phyloP scores from a whole-genome alignment of 331 rosid genomes.

The Pyracantha coccinea region DNA sequence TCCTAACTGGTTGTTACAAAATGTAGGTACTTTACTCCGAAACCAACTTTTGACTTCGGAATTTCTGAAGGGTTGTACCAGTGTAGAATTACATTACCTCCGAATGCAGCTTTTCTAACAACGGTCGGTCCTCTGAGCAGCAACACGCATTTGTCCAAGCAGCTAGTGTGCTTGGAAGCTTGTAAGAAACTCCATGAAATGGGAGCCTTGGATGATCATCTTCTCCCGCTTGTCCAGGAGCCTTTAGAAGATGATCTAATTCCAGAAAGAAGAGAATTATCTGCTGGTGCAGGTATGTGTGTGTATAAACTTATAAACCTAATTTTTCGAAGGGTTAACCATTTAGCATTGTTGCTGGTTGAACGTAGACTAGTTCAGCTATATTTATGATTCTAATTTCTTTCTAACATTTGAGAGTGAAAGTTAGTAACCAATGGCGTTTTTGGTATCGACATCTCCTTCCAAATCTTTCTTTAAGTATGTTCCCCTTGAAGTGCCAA shows the following conservation, averaged over 20 bases:
- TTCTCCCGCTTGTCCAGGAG: conserved; percentile 48
- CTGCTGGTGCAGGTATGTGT: conserved; percentile 61
- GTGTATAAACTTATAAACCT: background rate
- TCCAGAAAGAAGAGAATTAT: conserved; percentile 34
- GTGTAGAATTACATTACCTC: conserved; percentile 60
- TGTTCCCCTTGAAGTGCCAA: too few species aligned
- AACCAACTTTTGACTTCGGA: conserved; percentile 39
- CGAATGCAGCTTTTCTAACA: conserved; percentile 63
- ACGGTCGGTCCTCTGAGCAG: conserved; percentile 54
- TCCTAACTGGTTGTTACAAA: conserved; percentile 11
- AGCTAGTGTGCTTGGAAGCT: conserved; percentile 84
- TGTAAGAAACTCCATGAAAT: conserved; percentile 77
- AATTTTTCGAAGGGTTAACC: background rate
- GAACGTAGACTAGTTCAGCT: too few species aligned
- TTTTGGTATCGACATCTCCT: too few species aligned
- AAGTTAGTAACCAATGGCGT: too few species aligned
- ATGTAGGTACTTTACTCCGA: conserved; percentile 51
- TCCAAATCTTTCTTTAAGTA: too few species aligned
- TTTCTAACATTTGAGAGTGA: too few species aligned
- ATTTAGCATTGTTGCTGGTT: too few species aligned
- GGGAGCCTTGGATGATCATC: conserved; percentile 77
- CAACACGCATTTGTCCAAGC: conserved; percentile 51
- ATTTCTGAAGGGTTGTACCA: conserved; percentile 34
- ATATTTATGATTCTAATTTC: too few species aligned
- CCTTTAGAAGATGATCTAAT: conserved; percentile 27